Evolutionary conservation across 225 moss, liverwort and hornwort species (phyloP), one percentile per base, ranked within the genome.

Genomic region (Ulota crispa): DNA sequence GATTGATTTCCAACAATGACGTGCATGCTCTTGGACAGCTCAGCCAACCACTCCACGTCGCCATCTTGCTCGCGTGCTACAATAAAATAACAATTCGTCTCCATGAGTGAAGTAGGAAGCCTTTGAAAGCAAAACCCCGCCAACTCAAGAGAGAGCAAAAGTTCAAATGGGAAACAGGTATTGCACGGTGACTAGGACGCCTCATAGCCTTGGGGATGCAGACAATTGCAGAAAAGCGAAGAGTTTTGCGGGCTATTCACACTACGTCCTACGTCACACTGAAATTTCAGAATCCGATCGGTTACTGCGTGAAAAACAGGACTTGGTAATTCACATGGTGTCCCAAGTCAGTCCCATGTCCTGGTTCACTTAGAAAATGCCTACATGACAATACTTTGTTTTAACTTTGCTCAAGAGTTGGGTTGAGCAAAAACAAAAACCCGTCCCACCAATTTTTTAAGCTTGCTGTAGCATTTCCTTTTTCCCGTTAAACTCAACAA

Each of bases 31-130:
- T 88, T 57, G 5, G 90, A 90, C 28, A 90, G 84, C 79, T 86
- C 83, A 55, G 76, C 71, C 64, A 90, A 77, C 90, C 81, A 90
- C 84, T 90, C 90, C 7, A 90, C 88, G 73, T 90, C 85, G 26
- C 90, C 90, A 65, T 87, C 90, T 87, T 87, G 87, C 72, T 90
- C 87, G 16, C 87, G 83, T 45, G 87, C 83, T 90, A 78, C 59
- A 78, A 24, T 34, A 69, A 50, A 16, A 50, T 50, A 50, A 78
- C 3, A 77, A 80, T 14, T 13, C 62, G 32, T 11, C 59, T 70
- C 47, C 47, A 53, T 11, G 37, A 80, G 50, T 69, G 19, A 45
- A 68, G 73, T 68, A n/a, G 39, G 73, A 64, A 47, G 67, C 47
- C 56, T n/a, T 18, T 12, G 43, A 76, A 50, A 64, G 26, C 30